phyloP scores from a whole-genome alignment of 164 flowering plant genomes.

The Liriodendron chinense region DNA sequence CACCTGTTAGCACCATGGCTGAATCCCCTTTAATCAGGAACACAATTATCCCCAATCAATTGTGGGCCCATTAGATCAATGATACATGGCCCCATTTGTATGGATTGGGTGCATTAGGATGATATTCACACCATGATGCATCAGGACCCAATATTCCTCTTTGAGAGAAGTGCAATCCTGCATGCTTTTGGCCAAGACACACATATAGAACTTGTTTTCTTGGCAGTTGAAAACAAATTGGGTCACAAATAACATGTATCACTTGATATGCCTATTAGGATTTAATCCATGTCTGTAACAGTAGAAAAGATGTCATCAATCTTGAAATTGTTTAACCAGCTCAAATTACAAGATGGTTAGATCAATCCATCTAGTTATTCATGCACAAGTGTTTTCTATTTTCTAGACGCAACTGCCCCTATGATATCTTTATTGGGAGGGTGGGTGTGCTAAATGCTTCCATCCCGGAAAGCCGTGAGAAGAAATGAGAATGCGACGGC shows the following conservation, averaged over 20 bases:
- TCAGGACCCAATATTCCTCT: no score
- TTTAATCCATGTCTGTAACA: background rate
- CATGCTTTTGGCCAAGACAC: background rate
- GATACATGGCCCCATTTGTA: background rate
- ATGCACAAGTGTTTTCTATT: background rate
- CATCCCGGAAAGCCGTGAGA: no score
- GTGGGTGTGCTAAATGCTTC: no score
- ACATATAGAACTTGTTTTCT: background rate
- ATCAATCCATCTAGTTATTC: background rate
- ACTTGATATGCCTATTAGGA: background rate
- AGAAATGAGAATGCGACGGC: no score
- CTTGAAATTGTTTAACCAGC: background rate
- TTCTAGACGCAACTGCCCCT: no score
- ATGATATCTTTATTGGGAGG: background rate
- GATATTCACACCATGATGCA: background rate
- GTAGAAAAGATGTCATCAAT: background rate
- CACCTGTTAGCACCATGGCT: no score
- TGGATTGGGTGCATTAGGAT: background rate
- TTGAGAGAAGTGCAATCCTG: background rate
- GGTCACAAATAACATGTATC: background rate
- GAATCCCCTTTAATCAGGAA: no score
- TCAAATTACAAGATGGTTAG: background rate
- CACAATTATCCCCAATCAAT: no score
- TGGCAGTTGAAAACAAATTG: background rate
- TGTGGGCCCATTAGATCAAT: background rate